Evolutionary conservation across 768 basidiomycete genomes (phyloP).

Genomic region (Pholiota microspora): DNA sequence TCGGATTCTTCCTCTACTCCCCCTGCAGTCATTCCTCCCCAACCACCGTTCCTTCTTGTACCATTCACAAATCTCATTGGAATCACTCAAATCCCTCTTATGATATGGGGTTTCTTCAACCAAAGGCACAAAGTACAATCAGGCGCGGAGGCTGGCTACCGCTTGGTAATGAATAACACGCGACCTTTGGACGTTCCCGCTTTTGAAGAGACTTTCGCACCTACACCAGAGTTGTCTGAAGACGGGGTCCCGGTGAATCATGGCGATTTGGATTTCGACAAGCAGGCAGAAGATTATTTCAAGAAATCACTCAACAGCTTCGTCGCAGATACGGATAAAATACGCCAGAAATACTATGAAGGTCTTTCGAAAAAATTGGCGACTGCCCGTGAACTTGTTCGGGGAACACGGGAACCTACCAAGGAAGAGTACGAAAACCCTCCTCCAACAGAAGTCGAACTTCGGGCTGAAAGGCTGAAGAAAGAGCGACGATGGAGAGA

Average conservation of each 20-base stretch:
- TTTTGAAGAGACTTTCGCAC: constrained; percentile 20
- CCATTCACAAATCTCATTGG: constrained; percentile 77
- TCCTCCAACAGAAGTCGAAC: constrained; percentile 84
- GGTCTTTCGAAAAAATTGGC: constrained; percentile 63
- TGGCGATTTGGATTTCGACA: constrained; percentile 77
- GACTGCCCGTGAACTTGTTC: constrained; percentile 72
- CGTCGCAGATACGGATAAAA: constrained; percentile 59
- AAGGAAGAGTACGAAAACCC: constrained; percentile 78
- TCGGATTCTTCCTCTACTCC: constrained; percentile 25
- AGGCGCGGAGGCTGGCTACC: constrained; percentile 82
- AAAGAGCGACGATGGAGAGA: constrained; percentile 87
- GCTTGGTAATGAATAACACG: constrained; percentile 59
- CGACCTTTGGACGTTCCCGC: constrained; percentile 54
- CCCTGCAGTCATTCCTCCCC: constrained; percentile 59
- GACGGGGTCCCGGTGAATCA: constrained; percentile 14
- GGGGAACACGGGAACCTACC: constrained; percentile 78
- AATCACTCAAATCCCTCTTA: constrained; percentile 78
- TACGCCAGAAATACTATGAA: constrained; percentile 76
- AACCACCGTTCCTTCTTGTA: constrained; percentile 79
- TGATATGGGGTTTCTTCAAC: constrained; percentile 94
- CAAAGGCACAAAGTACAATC: constrained; percentile 74
- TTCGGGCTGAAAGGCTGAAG: constrained; percentile 83
- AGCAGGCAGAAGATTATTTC: constrained; percentile 64
- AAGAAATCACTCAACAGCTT: constrained; percentile 56
- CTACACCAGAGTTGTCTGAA: constrained; percentile 21